Evolutionary conservation across 306 rosid species (phyloP).

Genomic region (Sechiopsis laciniata): DNA sequence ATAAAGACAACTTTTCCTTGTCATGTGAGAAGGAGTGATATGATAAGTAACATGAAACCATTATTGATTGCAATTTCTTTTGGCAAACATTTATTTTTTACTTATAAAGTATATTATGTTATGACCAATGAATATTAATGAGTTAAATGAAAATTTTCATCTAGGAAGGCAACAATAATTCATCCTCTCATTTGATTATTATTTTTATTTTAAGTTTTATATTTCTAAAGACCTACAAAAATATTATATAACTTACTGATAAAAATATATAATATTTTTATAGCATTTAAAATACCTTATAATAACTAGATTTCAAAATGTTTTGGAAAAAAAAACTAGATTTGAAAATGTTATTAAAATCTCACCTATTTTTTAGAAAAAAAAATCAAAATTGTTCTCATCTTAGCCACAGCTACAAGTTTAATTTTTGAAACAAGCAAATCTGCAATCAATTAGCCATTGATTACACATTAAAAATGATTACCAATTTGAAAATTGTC

Average conservation of each 20-base stretch:
- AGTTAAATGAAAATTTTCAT: too few species aligned
- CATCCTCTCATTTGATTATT: not conserved
- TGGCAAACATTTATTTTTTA: too few species aligned
- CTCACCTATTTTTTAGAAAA: not conserved
- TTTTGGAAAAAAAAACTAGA: not conserved
- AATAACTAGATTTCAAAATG: too few species aligned
- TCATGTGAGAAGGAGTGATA: not conserved
- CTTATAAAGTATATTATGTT: too few species aligned
- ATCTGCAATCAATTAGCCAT: not conserved
- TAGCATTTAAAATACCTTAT: too few species aligned
- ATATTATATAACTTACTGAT: too few species aligned
- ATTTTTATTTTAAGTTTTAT: too few species aligned
- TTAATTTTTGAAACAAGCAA: not conserved
- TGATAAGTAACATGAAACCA: not conserved
- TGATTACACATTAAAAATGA: not conserved
- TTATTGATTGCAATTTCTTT: too few species aligned
- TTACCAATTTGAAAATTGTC: slow-evolving; percentile 3
- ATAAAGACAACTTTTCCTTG: too few species aligned
- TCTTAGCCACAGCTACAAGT: slow-evolving; percentile 3
- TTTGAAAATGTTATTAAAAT: not conserved
- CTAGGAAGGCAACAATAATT: not conserved
- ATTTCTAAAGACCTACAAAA: too few species aligned
- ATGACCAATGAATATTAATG: too few species aligned
- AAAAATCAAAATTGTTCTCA: not conserved
- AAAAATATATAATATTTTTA: too few species aligned